Base-by-base conservation (phyloP, 2,329 filamentous ascomycete genomes). In the Scytalidium sp. region DNA sequence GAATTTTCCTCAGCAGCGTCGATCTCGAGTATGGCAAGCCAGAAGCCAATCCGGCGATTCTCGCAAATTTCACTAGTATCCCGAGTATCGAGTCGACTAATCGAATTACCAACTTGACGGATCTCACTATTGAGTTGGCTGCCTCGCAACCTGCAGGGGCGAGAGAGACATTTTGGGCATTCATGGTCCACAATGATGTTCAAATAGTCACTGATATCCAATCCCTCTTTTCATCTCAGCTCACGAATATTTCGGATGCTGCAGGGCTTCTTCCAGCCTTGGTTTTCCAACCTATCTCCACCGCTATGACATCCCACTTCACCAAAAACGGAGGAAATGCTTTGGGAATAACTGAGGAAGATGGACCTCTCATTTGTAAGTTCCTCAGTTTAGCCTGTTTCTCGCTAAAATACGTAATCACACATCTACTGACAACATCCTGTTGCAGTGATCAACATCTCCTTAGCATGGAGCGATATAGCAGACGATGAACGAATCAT, bases 231-330 rank as follows among this genome's bases (percentile, higher is more conserved):
- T 51, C 52, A 43, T 47, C 53, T 21, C 56, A 61, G 29, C 45
- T 48, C 2, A 43, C 53, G 19, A 10, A n/a, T 2, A 46, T 61
- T 21, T 53, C 50, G 10, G 47, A 54, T 15, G 49, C 47, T 6
- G 19, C 44, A 3, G 51, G 43, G 10, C 29, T 61, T 19, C 23
- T 53, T 4, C 47, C 56, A 7, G 46, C 54, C 11, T 19, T 46
- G 21, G 43, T 53, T 17, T 60, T 70, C 43, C 73, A 79, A 52
- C 71, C 69, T 11, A 67, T 77, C 44, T 69, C 72, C 0, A 63
- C 63, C 6, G 63, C 64, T 32, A 60, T 70, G 52, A 64, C 67
- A 6, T 57, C 63, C 3, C 50, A 63, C 19, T 69, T 72, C 52
- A 53, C 53, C 41, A 66, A 68, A 45, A 63, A 64, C n/a, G 71